Evolutionary conservation across 148 eudicot species (phyloP), one percentile per base, ranked within the genome.

Genomic region (Dianthus caryophyllus): DNA sequence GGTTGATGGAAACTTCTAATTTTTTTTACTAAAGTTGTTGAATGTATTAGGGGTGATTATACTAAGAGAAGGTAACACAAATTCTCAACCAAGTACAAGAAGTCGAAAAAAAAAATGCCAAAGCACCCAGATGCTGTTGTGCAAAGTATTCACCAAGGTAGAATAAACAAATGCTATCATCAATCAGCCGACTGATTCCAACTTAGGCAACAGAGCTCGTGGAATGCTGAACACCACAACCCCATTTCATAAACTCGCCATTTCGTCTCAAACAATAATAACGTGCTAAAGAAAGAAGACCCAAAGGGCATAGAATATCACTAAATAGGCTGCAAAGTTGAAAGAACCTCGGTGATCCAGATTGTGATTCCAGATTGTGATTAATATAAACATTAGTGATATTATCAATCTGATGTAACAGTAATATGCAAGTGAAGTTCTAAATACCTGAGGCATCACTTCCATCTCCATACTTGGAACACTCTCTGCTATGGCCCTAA

Each of bases 401-500:
- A 15, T 25, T 4, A 24, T 26, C 6, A 25, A 24, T 46, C 20
- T 46, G 12, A 63, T 63, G 30, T 43, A 5, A 44, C 31, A 0
- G 49, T 38, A 61, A 61, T 22, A 65, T 66, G 52, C 76, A 25
- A 22, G 58, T 49, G 31, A 65, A 64, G 24, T 44, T 50, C 60
- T 47, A 67, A 50, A 48, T 47, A 95, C 99, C 99, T 90, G 99
- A 66, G 99, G 97, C 96, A 90, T 87, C 68, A 95, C 78, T 77
- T 95, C 97, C 51, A 82, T 88, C 68, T 95, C 99, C 54, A 71
- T 50, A 65, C 48, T 71, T 25, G 97, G 80, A 63, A 95, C 96
- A 75, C 76, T 81, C 65, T 90, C 99, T 56, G 99, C 85, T 79
- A 95, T 82, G 7, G 99, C 97, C 71, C 91, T 75, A 27, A 95